phyloP scores from a whole-genome alignment of 75 land plant genomes.

The Selaginella tamariscina region DNA sequence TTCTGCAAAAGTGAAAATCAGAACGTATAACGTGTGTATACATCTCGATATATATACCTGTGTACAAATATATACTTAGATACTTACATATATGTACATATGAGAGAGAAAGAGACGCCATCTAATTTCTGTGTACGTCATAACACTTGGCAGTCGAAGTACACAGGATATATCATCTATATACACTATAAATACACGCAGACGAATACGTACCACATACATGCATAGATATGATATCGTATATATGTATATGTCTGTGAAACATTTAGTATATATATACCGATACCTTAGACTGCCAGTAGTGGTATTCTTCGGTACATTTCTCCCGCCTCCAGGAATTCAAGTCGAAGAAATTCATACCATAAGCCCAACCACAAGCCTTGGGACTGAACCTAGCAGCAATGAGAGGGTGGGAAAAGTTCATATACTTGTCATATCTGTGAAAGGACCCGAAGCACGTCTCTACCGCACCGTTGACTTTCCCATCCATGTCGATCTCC shows the following conservation, averaged over 20 bases:
- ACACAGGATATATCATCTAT: neutral
- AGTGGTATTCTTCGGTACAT: conserved; percentile 59
- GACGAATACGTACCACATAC: neutral
- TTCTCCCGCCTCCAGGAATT: conserved; percentile 65
- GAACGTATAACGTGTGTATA: neutral
- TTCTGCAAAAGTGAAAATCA: conserved; percentile 35
- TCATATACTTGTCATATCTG: conserved; percentile 48
- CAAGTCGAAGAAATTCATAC: conserved; percentile 66
- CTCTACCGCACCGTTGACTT: conserved; percentile 65
- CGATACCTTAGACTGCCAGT: conserved; percentile 54
- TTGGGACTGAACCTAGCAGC: conserved; percentile 41
- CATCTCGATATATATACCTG: neutral
- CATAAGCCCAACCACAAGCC: conserved; percentile 62
- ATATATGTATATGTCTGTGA: no score
- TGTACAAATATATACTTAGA: neutral
- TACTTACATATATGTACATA: neutral
- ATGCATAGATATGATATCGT: neutral
- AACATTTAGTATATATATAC: neutral
- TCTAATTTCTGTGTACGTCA: neutral
- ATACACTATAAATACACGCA: neutral
- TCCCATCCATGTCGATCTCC: conserved; percentile 65
- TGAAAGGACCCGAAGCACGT: conserved; percentile 52
- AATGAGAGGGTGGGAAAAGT: conserved; percentile 57
- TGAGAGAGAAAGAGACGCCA: neutral
- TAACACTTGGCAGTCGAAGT: neutral